Evolutionary conservation across 2,329 filamentous ascomycete species (phyloP), one percentile per base, ranked within the genome.

Genomic region (Calonectria pseudoturangicola): DNA sequence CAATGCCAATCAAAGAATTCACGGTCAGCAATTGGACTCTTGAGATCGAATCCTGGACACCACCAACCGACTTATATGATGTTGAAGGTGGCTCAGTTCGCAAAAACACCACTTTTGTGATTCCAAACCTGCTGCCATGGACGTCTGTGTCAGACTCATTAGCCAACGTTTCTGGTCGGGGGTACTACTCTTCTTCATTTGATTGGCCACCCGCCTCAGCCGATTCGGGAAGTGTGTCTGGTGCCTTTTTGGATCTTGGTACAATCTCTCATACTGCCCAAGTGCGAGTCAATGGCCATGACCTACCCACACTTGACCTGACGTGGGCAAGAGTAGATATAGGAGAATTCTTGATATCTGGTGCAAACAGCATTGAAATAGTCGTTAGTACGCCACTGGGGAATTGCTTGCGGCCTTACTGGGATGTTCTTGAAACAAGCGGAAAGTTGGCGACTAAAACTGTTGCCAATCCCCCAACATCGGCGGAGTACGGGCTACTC

Each of bases 401-500:
- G 16, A 54, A 54, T 54, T 30, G 25, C 1, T 54, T 54, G 16
- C 50, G 50, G 7, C 50, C 50, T 30, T n/a, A 33, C 50, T 54
- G 50, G 50, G 50, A 54, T 9, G 50, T 54, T 6, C 27, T 54
- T 28, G 50, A 54, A 28, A 54, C 27, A 28, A 54, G 50, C 4
- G 50, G 50, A n/a, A 54, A 54, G 50, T 33, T 54, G 50, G 50
- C 50, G 8, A 54, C 50, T 2, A 54, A 54, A 54, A 54, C 50
- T n/a, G 50, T 18, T 30, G 27, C 27, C n/a, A 30, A 18, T 9
- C 25, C 27, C 16, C 50, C 50, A 33, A 27, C 12, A 9, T 33
- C 33, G 28, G 15, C 18, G 8, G 27, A 33, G 4, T 54, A 54
- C 27, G 50, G 50, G 4, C 50, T 54, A 3, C 0, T 33, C 6